A percentile compares a stretch with the other conserved stretches of the same genome.
These are phyloP conservation scores for Odonthalia washingtoniensis DNA, from an alignment of 31 red algal genomes.

Conservation along the genomic window DNA sequence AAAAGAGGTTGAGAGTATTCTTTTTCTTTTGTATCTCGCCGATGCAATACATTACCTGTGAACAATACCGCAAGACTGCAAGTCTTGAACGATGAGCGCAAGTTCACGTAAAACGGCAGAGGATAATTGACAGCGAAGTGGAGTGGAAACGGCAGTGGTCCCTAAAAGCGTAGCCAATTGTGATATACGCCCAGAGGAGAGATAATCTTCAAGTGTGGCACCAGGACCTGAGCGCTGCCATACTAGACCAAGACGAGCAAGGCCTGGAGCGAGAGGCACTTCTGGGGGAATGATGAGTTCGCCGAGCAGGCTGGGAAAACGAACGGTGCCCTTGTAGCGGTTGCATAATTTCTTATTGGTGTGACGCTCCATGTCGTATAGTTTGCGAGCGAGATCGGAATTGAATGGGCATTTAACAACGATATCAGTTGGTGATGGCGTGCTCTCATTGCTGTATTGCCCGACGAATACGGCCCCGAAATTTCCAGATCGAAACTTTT, in stretches of 20 bases:
- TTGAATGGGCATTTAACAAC: conserved; percentile 77
- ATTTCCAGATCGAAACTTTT: conserved; percentile 40
- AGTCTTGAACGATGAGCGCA: conserved; percentile 56
- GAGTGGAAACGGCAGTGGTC: neutral
- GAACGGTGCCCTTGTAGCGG: neutral
- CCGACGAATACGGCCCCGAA: conserved; percentile 75
- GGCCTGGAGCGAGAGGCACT: conserved; percentile 14
- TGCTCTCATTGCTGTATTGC: conserved; percentile 44
- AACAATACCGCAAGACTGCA: conserved; percentile 72
- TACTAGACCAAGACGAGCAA: conserved; percentile 67
- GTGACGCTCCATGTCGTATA: conserved; percentile 76
- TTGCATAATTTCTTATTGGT: conserved; percentile 63
- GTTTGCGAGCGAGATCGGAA: conserved; percentile 44
- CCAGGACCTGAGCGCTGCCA: conserved; percentile 65
- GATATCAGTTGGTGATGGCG: neutral
- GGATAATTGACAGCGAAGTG: conserved; percentile 46
- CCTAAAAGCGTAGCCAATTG: conserved; percentile 38
- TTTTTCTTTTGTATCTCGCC: too few species aligned
- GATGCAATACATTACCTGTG: conserved; percentile 73
- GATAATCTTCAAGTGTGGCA: conserved; percentile 72
- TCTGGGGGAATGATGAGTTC: conserved; percentile 50
- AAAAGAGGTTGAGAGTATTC: too few species aligned
- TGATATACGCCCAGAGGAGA: conserved; percentile 23
- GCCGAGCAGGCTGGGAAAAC: conserved; percentile 61
- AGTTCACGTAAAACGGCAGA: conserved; percentile 48